Conservation (phyloP, 495 filamentous ascomycete genomes). For the Podospora conica region DNA sequence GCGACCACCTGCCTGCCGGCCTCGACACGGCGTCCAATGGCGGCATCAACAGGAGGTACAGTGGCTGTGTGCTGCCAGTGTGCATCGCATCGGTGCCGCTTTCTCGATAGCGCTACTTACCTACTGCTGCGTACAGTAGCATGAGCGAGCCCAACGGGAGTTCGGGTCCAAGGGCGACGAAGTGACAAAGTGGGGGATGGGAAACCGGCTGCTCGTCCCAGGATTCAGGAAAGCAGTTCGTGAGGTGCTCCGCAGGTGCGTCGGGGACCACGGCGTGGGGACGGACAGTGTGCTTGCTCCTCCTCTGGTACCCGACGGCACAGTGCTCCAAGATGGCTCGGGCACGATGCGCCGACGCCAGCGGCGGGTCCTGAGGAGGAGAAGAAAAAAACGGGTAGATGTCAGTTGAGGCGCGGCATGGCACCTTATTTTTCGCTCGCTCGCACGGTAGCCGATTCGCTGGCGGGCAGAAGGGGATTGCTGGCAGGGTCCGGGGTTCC, state of each 20-base stretch:
- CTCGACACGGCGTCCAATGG: background rate
- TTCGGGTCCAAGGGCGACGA: background rate
- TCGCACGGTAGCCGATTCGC: constrained; percentile 23
- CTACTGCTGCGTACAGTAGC: background rate
- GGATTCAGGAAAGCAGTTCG: background rate
- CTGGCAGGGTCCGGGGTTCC: constrained; percentile 21
- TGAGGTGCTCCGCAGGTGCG: background rate
- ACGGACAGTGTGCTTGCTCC: background rate
- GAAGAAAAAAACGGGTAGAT: constrained; percentile 18
- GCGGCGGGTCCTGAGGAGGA: constrained; percentile 8
- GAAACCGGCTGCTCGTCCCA: background rate
- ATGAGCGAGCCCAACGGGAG: background rate
- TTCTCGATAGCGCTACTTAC: background rate
- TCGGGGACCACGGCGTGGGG: background rate
- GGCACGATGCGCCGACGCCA: constrained; percentile 10
- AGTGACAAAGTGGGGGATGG: background rate
- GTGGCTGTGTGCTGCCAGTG: background rate
- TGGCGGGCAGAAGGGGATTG: constrained; percentile 2
- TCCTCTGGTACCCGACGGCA: background rate
- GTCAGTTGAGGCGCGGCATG: constrained; percentile 20
- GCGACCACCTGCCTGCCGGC: background rate
- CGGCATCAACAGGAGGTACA: background rate
- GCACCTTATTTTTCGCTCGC: constrained; percentile 26
- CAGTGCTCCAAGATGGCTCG: constrained; percentile 2
- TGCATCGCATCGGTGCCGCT: too few relatives aligned